phyloP scores from a whole-genome alignment of 495 filamentous ascomycete species.

The Elasticomyces elasticus region DNA sequence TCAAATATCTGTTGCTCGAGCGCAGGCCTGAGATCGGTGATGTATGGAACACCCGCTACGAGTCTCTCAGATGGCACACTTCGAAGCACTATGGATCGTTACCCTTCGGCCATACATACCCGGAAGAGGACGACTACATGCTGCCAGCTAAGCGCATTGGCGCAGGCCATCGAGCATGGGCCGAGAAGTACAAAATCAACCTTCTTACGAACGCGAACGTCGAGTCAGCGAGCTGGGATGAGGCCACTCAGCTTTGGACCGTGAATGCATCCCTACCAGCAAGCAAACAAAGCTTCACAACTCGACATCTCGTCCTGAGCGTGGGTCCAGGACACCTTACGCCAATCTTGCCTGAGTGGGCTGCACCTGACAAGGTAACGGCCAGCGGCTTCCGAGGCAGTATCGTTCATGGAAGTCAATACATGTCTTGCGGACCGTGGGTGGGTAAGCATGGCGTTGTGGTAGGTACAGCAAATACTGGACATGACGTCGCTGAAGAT shows the following conservation, averaged over 20 bases:
- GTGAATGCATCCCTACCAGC: conserved; percentile 8
- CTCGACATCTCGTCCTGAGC: conserved; percentile 10
- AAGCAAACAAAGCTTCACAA: conserved; percentile 3
- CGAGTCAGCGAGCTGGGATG: conserved; percentile 25
- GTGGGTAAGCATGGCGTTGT: conserved; percentile 34
- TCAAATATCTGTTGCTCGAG: conserved; percentile 31
- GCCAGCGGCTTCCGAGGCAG: conserved; percentile 28
- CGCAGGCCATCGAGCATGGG: conserved; percentile 29
- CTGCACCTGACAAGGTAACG: not conserved
- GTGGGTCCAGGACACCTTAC: conserved; percentile 8
- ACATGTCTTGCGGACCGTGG: conserved; percentile 26
- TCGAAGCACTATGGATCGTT: conserved; percentile 27
- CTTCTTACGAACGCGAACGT: conserved; percentile 27
- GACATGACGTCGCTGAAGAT: conserved; percentile 39
- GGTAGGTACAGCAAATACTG: conserved; percentile 40
- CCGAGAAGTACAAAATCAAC: conserved; percentile 33
- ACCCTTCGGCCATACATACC: conserved; percentile 33
- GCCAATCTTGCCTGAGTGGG: conserved; percentile 7
- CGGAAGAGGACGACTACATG: conserved; percentile 26
- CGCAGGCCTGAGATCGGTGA: conserved; percentile 29
- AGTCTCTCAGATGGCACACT: conserved; percentile 31
- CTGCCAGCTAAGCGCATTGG: conserved; percentile 33
- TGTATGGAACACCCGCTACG: conserved; percentile 34
- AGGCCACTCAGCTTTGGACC: conserved; percentile 25
- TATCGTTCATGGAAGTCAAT: conserved; percentile 32